Evolutionary conservation across 345 rosid genomes (phyloP), one percentile per base, ranked within the genome.

Genomic region (Euphorbia tirucalli): DNA sequence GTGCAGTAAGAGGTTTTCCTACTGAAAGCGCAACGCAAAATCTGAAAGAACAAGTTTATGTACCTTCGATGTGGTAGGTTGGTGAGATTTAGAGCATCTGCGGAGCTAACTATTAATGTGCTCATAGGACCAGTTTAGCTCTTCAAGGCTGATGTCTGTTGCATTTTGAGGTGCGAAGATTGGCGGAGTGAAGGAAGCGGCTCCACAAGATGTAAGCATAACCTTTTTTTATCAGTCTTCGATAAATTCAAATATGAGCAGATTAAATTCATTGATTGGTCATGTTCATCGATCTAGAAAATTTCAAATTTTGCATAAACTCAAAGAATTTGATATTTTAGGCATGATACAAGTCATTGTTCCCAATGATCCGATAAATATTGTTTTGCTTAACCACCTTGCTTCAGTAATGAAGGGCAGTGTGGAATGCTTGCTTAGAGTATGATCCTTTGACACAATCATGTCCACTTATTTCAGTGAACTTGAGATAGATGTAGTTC

Each of bases 21-120:
- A 87, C 97, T 2, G 98, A 90, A 74, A 92, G 96, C 74, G 97
- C 96, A 1, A 57, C 96, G 0, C 97, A 94, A 61, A 94, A 94
- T 80, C 84, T 94, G 63, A 94, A 90, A 82, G 98, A 94, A 73
- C 97, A 89, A 77, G 95, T 92, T 59, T 94, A 92, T 75, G 90
- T 90, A 68, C 97, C 98, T 68, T 86, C 98, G 57, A 88, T 94
- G 97, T 94, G 97, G 96, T 92, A 89, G 80, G 58, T 68, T 48
- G 62, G 15, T 35, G 65, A 56, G 39, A 65, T 68, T 56, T 30
- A 58, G 31, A 54, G 35, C 54, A 65, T 66, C 71, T 8, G 25
- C 19, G n/a, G 11, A 46, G 18, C 52, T 46, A 46, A 11, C 52
- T 46, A 46, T 8, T 1, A 46, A 46, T 46, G 4, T 46, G 16